Conservation (phyloP, 1,139 yeast genomes). For the Hyphopichia wangnamkhiaoensis region DNA sequence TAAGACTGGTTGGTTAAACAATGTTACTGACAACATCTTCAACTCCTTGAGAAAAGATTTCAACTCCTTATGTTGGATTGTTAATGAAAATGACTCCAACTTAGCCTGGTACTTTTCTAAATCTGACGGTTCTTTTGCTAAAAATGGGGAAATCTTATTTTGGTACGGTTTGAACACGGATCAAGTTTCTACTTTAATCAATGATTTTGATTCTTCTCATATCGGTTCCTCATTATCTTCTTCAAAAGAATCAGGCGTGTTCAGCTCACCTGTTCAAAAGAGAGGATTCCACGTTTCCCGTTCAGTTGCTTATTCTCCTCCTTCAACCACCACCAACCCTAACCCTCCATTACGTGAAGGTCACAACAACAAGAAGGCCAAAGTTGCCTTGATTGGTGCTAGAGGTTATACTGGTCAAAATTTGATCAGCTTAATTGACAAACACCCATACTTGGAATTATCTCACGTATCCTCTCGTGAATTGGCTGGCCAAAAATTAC, state of each 20-base stretch:
- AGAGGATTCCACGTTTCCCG: constrained; percentile 37
- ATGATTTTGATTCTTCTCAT: constrained; percentile 53
- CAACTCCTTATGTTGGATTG: constrained; percentile 78
- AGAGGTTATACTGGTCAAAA: constrained; percentile 98
- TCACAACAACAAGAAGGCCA: constrained; percentile 57
- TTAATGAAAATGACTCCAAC: constrained; percentile 87
- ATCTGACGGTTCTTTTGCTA: constrained; percentile 91
- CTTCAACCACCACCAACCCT: constrained; percentile 53
- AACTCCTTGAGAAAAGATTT: constrained; percentile 77
- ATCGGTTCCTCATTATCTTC: constrained; percentile 41
- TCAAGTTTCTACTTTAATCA: constrained; percentile 65
- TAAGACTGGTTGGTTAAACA: constrained; percentile 94
- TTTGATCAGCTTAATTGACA: constrained; percentile 79
- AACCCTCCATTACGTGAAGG: constrained; percentile 72
- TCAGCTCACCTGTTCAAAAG: constrained; percentile 39
- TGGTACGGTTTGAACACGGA: constrained; percentile 88
- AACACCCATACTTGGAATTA: constrained; percentile 83
- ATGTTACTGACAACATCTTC: constrained; percentile 94
- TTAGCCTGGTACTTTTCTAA: constrained; percentile 89
- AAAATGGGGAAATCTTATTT: constrained; percentile 85
- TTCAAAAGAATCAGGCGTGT: constrained; percentile 43
- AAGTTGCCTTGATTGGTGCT: constrained; percentile 95
- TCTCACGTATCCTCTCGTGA: constrained; percentile 96
- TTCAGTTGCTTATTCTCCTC: background rate
- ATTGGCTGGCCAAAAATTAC: constrained; percentile 79